Evolutionary conservation across 805 yeast genomes (phyloP).

Genomic region (Teunomyces pallodes): DNA sequence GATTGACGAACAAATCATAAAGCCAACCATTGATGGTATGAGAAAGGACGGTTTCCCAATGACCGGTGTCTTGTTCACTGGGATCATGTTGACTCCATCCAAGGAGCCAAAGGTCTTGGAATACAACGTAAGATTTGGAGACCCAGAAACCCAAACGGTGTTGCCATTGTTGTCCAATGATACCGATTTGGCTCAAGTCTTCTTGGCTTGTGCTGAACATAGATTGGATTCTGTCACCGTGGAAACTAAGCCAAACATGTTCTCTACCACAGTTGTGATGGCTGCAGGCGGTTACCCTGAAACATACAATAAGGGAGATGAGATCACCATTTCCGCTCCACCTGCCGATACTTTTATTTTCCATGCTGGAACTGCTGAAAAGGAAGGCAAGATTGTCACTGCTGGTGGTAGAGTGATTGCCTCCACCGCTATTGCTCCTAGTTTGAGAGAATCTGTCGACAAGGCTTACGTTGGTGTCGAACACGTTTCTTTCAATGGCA

Average conservation of each 20-base stretch:
- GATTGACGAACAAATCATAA: slow-evolving; percentile 72
- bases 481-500: slow-evolving; percentile 65
- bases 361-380: slow-evolving; percentile 89
- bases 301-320: slow-evolving; percentile 80
- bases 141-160: slow-evolving; percentile 98
- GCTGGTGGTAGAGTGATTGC: slow-evolving; percentile 98
- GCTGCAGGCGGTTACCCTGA: slow-evolving; percentile 98
- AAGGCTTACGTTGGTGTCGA: slow-evolving; percentile 85
- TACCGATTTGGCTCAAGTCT: slow-evolving; percentile 90
- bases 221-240: slow-evolving; percentile 79
- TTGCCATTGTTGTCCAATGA: slow-evolving; percentile 77
- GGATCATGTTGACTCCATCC: slow-evolving; percentile 80
- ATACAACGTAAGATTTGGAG: slow-evolving; percentile 97
- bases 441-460: slow-evolving; percentile 77
- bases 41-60: slow-evolving; percentile 93
- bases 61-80: slow-evolving; percentile 94
- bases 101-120: slow-evolving; percentile 92
- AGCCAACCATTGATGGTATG: slow-evolving; percentile 95
- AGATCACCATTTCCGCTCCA: slow-evolving; percentile 53
- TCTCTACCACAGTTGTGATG: slow-evolving; percentile 89
- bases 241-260: slow-evolving; percentile 52
- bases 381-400: slow-evolving; percentile 65
- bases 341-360: slow-evolving; percentile 70
- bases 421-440: slow-evolving; percentile 76
- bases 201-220: slow-evolving; percentile 92